Evolutionary conservation across 1,284 basidiomycete species (phyloP), one percentile per base, ranked within the genome.

Genomic region (Fomes fomentarius): DNA sequence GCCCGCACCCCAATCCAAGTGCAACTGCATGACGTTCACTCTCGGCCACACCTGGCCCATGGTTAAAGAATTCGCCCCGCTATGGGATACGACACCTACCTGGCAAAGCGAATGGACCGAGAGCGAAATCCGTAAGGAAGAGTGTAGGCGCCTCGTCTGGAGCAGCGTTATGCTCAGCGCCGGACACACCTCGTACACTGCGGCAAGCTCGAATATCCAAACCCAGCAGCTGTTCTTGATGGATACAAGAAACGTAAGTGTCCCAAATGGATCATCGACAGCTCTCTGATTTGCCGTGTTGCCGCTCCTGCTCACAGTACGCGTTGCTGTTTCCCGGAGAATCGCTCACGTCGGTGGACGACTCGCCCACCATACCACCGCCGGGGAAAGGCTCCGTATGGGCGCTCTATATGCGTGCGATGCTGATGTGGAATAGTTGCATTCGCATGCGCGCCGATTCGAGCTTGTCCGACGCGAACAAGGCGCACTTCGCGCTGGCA

Each of bases 361-460:
- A 70, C 44, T 35, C 54, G 22, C 38, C 58, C 39, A 47, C 70
- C 14, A 50, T 63, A 35, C 54, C 70, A 24, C 57, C 66, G 34
- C 47, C 78, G 2, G 74, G 77, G 6, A 87, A 86, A 63, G 80
- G 87, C 46, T 85, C 83, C 2, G 75, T 89, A 17, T 91, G 86
- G 87, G 86, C 85, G 15, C 70, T 91, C 43, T 83, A 87, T 64
- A 81, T 85, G 61, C 82, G 87, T 40, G 76, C 79, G 4, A 84
- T 85, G 71, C 70, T 91, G 15, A 71, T 91, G 28, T 91, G 89
- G 87, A 82, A 88, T 66, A 78, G 78, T 30, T 91, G 89, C 63
- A 73, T 85, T 40, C 79, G 78, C 38, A 82, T 87, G 75, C 79
- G 81, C 21, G 72, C 73, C 42, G 75, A 80, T 50, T 42, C 58